Evolutionary conservation across 176 grass and related monocot genomes (phyloP).

Genomic region (Rhynchospora breviuscula): DNA sequence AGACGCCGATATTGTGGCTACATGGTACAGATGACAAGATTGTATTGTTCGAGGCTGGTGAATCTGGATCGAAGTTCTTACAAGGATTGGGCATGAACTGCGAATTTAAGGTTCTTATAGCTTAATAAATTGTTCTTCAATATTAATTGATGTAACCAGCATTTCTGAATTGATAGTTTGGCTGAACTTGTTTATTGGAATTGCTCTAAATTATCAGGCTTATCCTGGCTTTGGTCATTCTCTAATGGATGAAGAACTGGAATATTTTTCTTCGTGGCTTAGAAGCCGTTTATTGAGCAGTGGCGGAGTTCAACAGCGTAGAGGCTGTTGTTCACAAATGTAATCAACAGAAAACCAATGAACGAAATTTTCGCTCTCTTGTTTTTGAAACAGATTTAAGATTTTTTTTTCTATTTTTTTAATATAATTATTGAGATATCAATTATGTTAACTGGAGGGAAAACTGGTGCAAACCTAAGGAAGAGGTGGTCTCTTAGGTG

Average conservation of each 20-base stretch:
- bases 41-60: constrained; percentile 24
- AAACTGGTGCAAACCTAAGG: neutral
- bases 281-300: constrained; percentile 21
- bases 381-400: neutral
- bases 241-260: constrained; percentile 30
- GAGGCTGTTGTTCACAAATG: constrained; percentile 27
- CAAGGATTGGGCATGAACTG: constrained; percentile 32
- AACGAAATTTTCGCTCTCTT: constrained; percentile 13
- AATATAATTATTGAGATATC: neutral
- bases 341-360: neutral
- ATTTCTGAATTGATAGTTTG: neutral
- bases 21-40: constrained; percentile 28
- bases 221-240: constrained; percentile 31
- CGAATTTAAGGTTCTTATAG: constrained; percentile 22
- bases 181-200: neutral
- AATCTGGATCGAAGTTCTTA: constrained; percentile 24
- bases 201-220: constrained; percentile 17
- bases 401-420: neutral
- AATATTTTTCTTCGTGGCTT: constrained; percentile 34
- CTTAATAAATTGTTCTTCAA: constrained; percentile 5
- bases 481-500: neutral
- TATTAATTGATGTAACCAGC: neutral
- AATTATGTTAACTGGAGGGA: neutral
- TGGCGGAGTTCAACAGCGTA: constrained; percentile 11
- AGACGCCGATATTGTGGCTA: constrained; percentile 30